Evolutionary conservation across 129 eudicot species (phyloP).

Genomic region (Centella asiatica): DNA sequence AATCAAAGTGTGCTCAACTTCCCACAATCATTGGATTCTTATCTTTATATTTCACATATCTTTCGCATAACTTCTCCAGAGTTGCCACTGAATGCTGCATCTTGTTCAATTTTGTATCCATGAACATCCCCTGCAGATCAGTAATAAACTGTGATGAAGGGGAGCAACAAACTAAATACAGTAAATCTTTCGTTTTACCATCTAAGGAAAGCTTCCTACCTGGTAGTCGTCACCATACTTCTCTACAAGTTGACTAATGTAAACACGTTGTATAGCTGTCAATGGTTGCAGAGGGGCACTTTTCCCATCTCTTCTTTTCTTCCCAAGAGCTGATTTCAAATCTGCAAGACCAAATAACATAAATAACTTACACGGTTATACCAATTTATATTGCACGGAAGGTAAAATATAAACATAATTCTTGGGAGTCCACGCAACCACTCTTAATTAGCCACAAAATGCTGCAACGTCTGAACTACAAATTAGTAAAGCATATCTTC

Average conservation of each 20-base stretch:
- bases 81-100: slow-evolving; percentile 92
- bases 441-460: not conserved
- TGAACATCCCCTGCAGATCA: slow-evolving; percentile 76
- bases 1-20: not conserved
- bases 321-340: slow-evolving; percentile 87
- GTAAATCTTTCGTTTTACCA: not conserved
- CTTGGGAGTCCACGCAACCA: not conserved
- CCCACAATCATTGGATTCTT: slow-evolving; percentile 63
- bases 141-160: slow-evolving; percentile 12
- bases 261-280: slow-evolving; percentile 63
- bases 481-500: too few relatives aligned
- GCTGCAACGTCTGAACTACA: not conserved
- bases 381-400: not conserved
- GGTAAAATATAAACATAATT: not conserved
- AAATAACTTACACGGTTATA: not conserved
- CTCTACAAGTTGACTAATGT: slow-evolving; percentile 50
- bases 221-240: slow-evolving; percentile 82
- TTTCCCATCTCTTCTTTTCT: slow-evolving; percentile 83
- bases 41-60: slow-evolving; percentile 54
- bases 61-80: slow-evolving; percentile 67
- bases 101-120: slow-evolving; percentile 75
- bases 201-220: slow-evolving; percentile 23
- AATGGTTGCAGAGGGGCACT: slow-evolving; percentile 64
- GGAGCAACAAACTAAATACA: not conserved
- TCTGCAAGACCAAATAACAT: slow-evolving; percentile 29